Percentiles rank a stretch among this genome's conserved stretches.
Evolutionary conservation across 116 monocot species (phyloP).

Genomic region (Trichopus zeylanicus): DNA sequence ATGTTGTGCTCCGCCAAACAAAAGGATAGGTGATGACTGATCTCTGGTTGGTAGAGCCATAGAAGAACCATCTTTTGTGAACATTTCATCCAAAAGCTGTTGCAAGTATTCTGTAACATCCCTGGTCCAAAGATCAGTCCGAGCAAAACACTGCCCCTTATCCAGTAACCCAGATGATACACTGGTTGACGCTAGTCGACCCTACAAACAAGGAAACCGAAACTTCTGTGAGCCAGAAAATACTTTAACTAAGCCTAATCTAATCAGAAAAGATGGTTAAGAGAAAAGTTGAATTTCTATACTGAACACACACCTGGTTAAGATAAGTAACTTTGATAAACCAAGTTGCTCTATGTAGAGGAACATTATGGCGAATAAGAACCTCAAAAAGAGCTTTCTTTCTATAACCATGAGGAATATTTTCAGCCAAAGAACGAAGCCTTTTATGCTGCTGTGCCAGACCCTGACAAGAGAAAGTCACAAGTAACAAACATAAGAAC

Average conservation of each 20-base stretch:
- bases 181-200: slow-evolving; percentile 35
- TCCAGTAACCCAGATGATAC: slow-evolving; percentile 54
- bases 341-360: slow-evolving; percentile 87
- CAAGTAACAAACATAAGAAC: not conserved
- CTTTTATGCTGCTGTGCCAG: slow-evolving; percentile 75
- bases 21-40: slow-evolving; percentile 35
- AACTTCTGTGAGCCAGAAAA: not conserved
- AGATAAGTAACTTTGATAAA: slow-evolving; percentile 98
- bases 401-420: slow-evolving; percentile 96
- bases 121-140: slow-evolving; percentile 82
- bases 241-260: not conserved
- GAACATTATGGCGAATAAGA: slow-evolving; percentile 86
- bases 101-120: slow-evolving; percentile 86
- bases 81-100: slow-evolving; percentile 76
- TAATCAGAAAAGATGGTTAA: not conserved
- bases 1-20: slow-evolving; percentile 27
- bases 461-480: slow-evolving; percentile 40
- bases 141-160: slow-evolving; percentile 63
- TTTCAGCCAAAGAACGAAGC: slow-evolving; percentile 76
- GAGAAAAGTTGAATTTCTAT: not conserved
- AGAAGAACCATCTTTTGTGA: slow-evolving; percentile 60
- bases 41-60: slow-evolving; percentile 29
- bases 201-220: slow-evolving; percentile 18
- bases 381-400: slow-evolving; percentile 89
- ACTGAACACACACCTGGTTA: slow-evolving; percentile 61